Evolutionary conservation across 2,329 filamentous ascomycete species (phyloP).

Genomic region (Ophiostoma piceae): DNA sequence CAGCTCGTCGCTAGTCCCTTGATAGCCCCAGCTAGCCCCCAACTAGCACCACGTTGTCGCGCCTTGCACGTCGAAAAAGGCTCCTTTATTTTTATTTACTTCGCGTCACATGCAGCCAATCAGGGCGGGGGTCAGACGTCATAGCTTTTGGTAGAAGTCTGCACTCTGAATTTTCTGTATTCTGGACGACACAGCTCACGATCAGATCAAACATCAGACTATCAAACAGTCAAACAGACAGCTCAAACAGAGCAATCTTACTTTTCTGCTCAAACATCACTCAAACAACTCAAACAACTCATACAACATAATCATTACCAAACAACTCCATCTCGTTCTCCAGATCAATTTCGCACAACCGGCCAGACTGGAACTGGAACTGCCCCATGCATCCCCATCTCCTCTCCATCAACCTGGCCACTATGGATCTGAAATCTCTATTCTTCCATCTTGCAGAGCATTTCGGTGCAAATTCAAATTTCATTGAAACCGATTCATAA

Average conservation of each 20-base stretch:
- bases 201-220: background rate
- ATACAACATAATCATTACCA: background rate
- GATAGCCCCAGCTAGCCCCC: background rate
- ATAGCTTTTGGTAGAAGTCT: background rate
- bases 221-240: background rate
- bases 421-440: background rate
- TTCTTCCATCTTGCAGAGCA: background rate
- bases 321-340: too few relatives aligned
- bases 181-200: background rate
- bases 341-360: too few relatives aligned
- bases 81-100: conserved; percentile 23
- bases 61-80: background rate
- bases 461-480: background rate
- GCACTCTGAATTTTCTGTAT: too few relatives aligned
- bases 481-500: background rate
- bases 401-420: background rate
- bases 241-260: background rate
- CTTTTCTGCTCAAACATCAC: background rate
- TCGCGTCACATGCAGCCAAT: conserved; percentile 20
- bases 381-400: too few relatives aligned
- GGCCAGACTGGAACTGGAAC: background rate
- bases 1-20: too few relatives aligned
- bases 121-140: background rate
- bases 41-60: conserved; percentile 20
- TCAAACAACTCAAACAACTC: background rate